Evolutionary conservation across 441 rosid genomes (phyloP).

Genomic region (Lepidium campestre): DNA sequence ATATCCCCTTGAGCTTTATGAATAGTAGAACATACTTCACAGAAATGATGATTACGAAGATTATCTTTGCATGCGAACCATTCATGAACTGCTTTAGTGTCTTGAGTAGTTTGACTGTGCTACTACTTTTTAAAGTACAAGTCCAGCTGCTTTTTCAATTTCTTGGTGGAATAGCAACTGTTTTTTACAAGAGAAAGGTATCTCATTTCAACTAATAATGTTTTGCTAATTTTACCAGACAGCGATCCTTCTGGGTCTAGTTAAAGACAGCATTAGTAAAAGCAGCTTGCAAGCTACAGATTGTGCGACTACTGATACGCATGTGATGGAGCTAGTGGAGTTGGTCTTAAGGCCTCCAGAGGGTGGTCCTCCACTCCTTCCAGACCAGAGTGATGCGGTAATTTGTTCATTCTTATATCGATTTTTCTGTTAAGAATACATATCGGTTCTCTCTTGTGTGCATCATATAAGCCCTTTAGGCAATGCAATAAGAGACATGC

Average conservation of each 20-base stretch:
- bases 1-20: background rate
- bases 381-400: constrained; percentile 75
- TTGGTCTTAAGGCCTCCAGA: constrained; percentile 62
- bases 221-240: constrained; percentile 37
- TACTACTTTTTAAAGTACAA: background rate
- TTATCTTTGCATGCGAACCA: constrained; percentile 1
- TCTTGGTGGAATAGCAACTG: background rate
- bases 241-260: constrained; percentile 79
- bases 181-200: background rate
- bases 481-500: background rate
- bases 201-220: background rate
- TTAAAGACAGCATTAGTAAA: constrained; percentile 47
- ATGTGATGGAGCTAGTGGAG: constrained; percentile 66
- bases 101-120: background rate
- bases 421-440: background rate
- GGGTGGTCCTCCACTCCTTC: constrained; percentile 84
- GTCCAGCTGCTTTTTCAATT: background rate
- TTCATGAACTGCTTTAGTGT: constrained; percentile 7
- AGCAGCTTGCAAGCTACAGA: constrained; percentile 35
- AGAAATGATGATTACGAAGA: background rate
- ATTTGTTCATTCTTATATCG: background rate
- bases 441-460: background rate
- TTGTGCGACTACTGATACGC: constrained; percentile 15
- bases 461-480: background rate
- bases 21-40: background rate